A percentile compares a stretch with the other conserved stretches of the same genome.
phyloP scores from a whole-genome alignment of 75 land plant genomes.

The Pinus tabuliformis region DNA sequence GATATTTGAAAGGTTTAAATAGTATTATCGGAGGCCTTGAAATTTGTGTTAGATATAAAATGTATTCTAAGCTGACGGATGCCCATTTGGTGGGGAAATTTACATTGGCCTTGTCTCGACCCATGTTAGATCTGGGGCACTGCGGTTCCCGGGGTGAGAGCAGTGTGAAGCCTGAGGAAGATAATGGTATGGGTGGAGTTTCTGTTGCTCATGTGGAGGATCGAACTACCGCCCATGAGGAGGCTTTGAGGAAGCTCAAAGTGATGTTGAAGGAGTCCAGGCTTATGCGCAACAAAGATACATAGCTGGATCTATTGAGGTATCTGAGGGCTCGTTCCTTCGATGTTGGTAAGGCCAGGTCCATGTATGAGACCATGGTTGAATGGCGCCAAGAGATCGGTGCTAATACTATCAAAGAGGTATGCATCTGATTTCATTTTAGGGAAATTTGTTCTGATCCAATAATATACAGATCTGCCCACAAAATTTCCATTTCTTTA shows the following conservation, averaged over 20 bases:
- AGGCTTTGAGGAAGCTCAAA: conserved; percentile 16
- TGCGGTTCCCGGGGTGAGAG: conserved; percentile 12
- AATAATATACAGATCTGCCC: background rate
- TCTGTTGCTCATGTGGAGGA: no score
- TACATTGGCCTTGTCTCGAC: conserved; percentile 13
- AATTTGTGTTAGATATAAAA: background rate
- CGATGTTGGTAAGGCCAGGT: background rate
- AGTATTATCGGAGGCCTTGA: no score
- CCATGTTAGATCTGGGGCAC: conserved; percentile 23
- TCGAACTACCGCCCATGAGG: no score
- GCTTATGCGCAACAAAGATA: conserved; percentile 17
- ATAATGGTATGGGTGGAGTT: background rate
- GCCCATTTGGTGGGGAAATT: conserved; percentile 19
- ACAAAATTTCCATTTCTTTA: conserved; percentile 14
- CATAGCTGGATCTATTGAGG: background rate
- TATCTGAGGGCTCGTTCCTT: no score
- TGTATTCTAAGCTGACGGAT: conserved; percentile 23
- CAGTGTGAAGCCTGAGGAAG: background rate
- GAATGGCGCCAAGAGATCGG: no score
- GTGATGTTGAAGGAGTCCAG: conserved; percentile 16
- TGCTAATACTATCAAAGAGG: conserved; percentile 3
- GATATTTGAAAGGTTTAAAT: no score
- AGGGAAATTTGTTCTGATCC: background rate
- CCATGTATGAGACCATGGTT: no score
- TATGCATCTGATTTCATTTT: background rate